phyloP scores from a whole-genome alignment of 1,284 basidiomycete species.

The Chalciporus sp. region DNA sequence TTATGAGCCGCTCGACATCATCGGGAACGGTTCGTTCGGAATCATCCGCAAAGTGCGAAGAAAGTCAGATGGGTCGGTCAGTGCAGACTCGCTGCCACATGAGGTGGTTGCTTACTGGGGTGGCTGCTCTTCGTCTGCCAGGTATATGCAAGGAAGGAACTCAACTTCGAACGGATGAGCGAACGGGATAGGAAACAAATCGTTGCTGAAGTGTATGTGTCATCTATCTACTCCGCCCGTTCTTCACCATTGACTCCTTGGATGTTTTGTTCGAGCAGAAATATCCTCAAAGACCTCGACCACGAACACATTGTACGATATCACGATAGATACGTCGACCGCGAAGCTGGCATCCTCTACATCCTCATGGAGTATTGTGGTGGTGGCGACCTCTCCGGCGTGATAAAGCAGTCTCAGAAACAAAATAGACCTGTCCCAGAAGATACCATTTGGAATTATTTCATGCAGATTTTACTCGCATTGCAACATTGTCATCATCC shows the following conservation, averaged over 20 bases:
- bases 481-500: slow-evolving; percentile 91
- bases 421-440: slow-evolving; percentile 77
- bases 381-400: slow-evolving; percentile 86
- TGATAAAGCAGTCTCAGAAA: slow-evolving; percentile 81
- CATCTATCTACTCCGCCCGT: neutral
- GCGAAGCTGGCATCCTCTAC: slow-evolving; percentile 88
- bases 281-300: slow-evolving; percentile 92
- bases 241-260: neutral
- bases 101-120: neutral
- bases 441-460: slow-evolving; percentile 94
- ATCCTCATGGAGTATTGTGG: slow-evolving; percentile 98
- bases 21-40: slow-evolving; percentile 97
- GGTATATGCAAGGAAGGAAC: slow-evolving; percentile 91
- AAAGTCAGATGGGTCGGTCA: slow-evolving; percentile 81
- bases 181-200: slow-evolving; percentile 94
- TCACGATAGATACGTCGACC: slow-evolving; percentile 89
- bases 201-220: slow-evolving; percentile 92
- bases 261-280: slow-evolving; percentile 50
- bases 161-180: slow-evolving; percentile 94
- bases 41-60: slow-evolving; percentile 92
- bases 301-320: slow-evolving; percentile 96
- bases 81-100: slow-evolving; percentile 35
- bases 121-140: slow-evolving; percentile 31
- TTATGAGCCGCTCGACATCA: slow-evolving; percentile 88
- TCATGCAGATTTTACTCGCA: slow-evolving; percentile 91